Conservation (phyloP, 1,284 basidiomycete genomes). For the Abortiporus biennis region DNA sequence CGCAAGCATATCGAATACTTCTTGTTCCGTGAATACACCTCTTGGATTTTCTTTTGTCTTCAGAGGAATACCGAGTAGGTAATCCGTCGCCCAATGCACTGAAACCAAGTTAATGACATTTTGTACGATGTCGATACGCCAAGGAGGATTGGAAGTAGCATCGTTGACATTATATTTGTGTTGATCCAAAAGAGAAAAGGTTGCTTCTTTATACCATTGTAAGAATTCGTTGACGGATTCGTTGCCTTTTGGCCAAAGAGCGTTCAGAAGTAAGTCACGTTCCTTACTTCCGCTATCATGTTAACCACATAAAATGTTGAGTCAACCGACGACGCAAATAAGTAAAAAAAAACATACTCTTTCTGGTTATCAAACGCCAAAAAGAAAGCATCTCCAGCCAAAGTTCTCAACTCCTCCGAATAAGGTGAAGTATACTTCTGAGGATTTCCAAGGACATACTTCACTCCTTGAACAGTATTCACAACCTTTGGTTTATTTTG, state of each 20-base stretch:
- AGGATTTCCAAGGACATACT: constrained; percentile 33
- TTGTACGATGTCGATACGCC: constrained; percentile 64
- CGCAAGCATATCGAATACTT: constrained; percentile 35
- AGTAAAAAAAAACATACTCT: no score
- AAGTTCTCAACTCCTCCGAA: no score
- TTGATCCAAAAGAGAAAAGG: constrained; percentile 30
- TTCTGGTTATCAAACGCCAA: no score
- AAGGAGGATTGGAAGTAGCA: constrained; percentile 25
- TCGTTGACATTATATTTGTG: constrained; percentile 30
- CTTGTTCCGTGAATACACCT: constrained; percentile 45
- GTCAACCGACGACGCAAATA: no score
- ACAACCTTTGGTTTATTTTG: constrained; percentile 31
- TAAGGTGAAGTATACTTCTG: no score
- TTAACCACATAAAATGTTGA: no score
- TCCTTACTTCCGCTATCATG: no score
- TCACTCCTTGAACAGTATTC: constrained; percentile 35
- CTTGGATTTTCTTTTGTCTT: constrained; percentile 41
- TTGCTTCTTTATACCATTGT: constrained; percentile 34
- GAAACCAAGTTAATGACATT: constrained; percentile 69
- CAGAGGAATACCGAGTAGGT: constrained; percentile 57
- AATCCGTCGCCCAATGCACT: constrained; percentile 57
- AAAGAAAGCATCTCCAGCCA: no score
- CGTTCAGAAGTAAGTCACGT: no score
- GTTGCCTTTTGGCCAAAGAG: no score
- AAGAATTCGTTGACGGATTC: no score